Percentiles rank a stretch among this genome's conserved stretches.
phyloP scores from a whole-genome alignment of 345 rosid genomes.

The Aquilaria malaccensis region DNA sequence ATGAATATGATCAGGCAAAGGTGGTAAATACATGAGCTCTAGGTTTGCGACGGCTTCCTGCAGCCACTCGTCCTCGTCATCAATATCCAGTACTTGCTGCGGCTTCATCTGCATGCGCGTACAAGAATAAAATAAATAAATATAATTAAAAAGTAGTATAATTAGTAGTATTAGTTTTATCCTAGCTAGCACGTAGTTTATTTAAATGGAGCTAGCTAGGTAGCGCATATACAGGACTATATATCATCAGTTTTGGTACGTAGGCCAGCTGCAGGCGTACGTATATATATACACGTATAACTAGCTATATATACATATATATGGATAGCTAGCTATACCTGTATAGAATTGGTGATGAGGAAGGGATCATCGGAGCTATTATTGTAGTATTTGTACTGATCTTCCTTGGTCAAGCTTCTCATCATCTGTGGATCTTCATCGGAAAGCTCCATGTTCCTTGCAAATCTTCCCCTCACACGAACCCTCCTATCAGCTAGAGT shows the following conservation, averaged over 20 bases:
- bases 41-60: conserved; percentile 66
- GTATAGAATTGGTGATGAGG: conserved; percentile 27
- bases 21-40: conserved; percentile 43
- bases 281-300: not conserved
- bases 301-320: not conserved
- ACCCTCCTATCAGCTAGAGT: conserved; percentile 87
- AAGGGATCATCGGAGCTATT: conserved; percentile 31
- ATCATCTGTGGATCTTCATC: conserved; percentile 38
- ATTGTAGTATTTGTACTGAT: conserved; percentile 27
- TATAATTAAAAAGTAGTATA: not conserved
- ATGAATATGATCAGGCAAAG: too few species aligned
- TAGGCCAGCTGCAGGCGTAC: not conserved
- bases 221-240: too few species aligned
- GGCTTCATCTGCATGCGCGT: conserved; percentile 34
- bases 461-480: conserved; percentile 88
- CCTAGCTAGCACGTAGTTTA: not conserved
- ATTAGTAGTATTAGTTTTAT: not conserved
- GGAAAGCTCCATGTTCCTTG: conserved; percentile 53
- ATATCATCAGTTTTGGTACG: too few species aligned
- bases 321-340: not conserved
- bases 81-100: not conserved
- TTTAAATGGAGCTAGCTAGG: not conserved
- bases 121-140: not conserved
- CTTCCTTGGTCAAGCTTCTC: conserved; percentile 22
- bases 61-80: conserved; percentile 65